phyloP scores from a whole-genome alignment of 2,329 filamentous ascomycete species.

The Fusarium poae region DNA sequence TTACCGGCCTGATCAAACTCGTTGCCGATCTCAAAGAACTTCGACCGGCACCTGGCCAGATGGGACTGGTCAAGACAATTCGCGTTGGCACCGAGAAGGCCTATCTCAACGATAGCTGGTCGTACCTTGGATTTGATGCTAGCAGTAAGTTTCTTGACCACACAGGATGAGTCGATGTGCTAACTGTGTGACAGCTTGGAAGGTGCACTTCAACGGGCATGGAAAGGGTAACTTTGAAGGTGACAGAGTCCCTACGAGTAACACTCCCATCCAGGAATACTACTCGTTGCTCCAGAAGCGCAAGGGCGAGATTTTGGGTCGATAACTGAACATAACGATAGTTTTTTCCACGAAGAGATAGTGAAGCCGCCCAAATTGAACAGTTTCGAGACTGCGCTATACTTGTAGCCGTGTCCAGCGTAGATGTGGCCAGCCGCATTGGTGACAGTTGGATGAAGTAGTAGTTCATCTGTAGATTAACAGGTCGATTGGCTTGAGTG shows the following conservation, averaged over 20 bases:
- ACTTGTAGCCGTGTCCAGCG: too few relatives aligned
- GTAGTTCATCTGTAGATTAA: neutral
- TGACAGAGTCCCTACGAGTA: conserved; percentile 46
- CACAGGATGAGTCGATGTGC: neutral
- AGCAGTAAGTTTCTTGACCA: conserved; percentile 57
- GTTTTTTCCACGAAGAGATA: neutral
- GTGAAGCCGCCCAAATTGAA: neutral
- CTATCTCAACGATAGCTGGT: conserved; percentile 64
- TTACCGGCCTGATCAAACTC: conserved; percentile 59
- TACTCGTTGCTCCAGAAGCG: conserved; percentile 53
- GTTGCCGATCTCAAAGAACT: conserved; percentile 59
- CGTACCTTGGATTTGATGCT: conserved; percentile 59
- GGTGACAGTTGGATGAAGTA: neutral
- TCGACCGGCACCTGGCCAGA: conserved; percentile 60
- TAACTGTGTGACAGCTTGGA: conserved; percentile 49
- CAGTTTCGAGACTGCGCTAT: neutral
- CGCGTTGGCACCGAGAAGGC: conserved; percentile 55
- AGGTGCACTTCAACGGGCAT: conserved; percentile 57
- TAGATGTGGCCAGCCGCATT: neutral
- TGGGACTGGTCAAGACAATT: conserved; percentile 62
- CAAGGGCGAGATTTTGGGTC: conserved; percentile 46
- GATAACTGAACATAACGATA: neutral
- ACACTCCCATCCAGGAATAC: conserved; percentile 51
- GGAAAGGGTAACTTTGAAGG: conserved; percentile 54
- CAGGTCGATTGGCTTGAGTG: neutral